Base-by-base conservation (phyloP, 2,329 filamentous ascomycete species). In the Pseudogymnoascus sp. region DNA sequence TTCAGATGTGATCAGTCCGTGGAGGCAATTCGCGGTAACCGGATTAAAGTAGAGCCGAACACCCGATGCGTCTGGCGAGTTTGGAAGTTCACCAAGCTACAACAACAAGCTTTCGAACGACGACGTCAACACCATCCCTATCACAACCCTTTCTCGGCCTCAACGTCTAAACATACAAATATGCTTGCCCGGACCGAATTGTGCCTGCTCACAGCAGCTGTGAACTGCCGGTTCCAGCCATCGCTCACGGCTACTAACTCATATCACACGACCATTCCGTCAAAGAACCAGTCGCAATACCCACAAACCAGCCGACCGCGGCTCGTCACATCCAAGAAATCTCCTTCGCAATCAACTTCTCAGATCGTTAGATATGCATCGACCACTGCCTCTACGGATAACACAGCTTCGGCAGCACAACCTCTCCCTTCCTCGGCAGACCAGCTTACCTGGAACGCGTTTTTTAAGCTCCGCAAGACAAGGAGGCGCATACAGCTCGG, bases 391-490 rank as follows among this genome's bases (percentile, higher is more conserved):
- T 59, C 65, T 2, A 37, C 63, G 45, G 36, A 29, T 8, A 61
- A 54, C 36, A 45, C 67, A 54, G 34, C 62, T 36, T 61, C 61
- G 62, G 62, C 37, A 31, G 42, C 37, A 29, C 29, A 61, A 29
- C 37, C 66, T 11, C 11, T 63, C 7, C 3, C 42, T n/a, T 31
- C 31, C 40, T 34, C 29, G 23, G 60, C 63, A 2, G 67, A 69
- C 23, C 63, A 66, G 60, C 67, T 93, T 45, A 85, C 91, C 77
- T 97, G 93, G 93, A 88, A 97, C 79, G 86, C 86, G 62, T 97
- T 96, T 81, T 96, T 97, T 81, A 85, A 86, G 74, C 87, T 97
- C 65, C 91, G 93, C 72, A 89, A 91, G 71, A 89, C 87, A 65
- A 90, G 93, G 63, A 88, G 93, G 66, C 86, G 90, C 71, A 89